Conservation (phyloP, 1,284 basidiomycete species). For the Papiliotrema flavescens region DNA sequence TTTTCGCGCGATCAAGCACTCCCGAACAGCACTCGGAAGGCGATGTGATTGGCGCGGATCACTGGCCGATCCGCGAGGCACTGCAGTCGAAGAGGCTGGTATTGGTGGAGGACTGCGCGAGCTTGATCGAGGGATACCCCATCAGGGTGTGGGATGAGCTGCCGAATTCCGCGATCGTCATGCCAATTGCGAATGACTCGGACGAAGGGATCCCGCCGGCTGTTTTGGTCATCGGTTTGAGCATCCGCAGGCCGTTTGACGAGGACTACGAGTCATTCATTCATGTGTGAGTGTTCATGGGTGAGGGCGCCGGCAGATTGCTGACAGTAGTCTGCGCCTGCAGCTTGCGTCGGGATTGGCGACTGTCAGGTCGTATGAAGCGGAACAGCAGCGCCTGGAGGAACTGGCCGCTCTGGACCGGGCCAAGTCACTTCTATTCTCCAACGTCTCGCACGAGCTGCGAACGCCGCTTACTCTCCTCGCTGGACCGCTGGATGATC, state of each 20-base stretch:
- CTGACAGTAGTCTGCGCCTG: slow-evolving; percentile 23
- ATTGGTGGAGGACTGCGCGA: slow-evolving; percentile 41
- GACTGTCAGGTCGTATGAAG: slow-evolving; percentile 44
- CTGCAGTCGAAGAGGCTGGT: slow-evolving; percentile 30
- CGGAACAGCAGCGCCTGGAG: slow-evolving; percentile 44
- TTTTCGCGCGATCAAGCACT: not conserved
- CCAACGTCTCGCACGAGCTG: slow-evolving; percentile 14
- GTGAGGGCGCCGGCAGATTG: not conserved
- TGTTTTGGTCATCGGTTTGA: slow-evolving; percentile 48
- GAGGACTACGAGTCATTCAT: slow-evolving; percentile 45
- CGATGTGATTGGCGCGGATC: slow-evolving; percentile 3
- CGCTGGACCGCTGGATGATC: slow-evolving; percentile 42
- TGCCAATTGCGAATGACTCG: slow-evolving; percentile 45
- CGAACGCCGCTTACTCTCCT: slow-evolving; percentile 49
- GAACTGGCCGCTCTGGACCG: slow-evolving; percentile 49
- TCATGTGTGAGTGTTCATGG: slow-evolving; percentile 19
- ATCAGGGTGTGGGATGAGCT: slow-evolving; percentile 46
- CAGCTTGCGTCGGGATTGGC: slow-evolving; percentile 41
- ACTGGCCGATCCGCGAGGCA: slow-evolving; percentile 43
- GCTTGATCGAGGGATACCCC: slow-evolving; percentile 35
- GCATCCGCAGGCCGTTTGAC: slow-evolving; percentile 42
- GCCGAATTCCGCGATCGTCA: slow-evolving; percentile 44
- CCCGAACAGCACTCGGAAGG: not conserved
- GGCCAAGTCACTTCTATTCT: slow-evolving; percentile 34
- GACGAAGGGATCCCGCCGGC: slow-evolving; percentile 38